Evolutionary conservation across 352 stramenopile species (phyloP).

Genomic region (Phytophthora podocarpi): DNA sequence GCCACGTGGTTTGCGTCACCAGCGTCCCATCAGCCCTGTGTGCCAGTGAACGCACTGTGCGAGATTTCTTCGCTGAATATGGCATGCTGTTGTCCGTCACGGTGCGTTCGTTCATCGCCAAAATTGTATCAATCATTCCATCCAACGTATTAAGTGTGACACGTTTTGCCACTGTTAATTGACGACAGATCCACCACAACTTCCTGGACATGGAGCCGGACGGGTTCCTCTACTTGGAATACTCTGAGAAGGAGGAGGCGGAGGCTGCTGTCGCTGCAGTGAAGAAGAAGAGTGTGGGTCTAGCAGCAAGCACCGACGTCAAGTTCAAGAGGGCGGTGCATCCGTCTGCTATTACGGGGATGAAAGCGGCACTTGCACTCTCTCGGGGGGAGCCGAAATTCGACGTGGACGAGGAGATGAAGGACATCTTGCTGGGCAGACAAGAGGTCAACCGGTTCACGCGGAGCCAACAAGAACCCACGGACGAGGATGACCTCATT

Average conservation of each 20-base stretch:
- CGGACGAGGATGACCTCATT: conserved; percentile 73
- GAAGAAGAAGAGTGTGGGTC: conserved; percentile 21
- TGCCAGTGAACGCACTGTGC: conserved; percentile 50
- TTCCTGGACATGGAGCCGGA: conserved; percentile 58
- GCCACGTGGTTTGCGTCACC: conserved; percentile 56
- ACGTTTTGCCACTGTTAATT: not conserved
- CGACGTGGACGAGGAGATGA: conserved; percentile 41
- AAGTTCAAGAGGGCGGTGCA: conserved; percentile 14
- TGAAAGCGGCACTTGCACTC: conserved; percentile 55
- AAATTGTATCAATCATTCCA: not conserved
- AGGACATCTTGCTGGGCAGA: conserved; percentile 60
- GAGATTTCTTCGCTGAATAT: conserved; percentile 53
- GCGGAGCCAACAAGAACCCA: conserved; percentile 41
- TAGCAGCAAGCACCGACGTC: conserved; percentile 13
- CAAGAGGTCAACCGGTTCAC: conserved; percentile 49
- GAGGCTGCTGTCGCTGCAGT: conserved; percentile 45
- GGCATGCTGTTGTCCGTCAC: conserved; percentile 52
- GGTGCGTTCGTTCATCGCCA: conserved; percentile 30
- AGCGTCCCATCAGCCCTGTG: conserved; percentile 64
- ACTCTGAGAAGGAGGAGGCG: conserved; percentile 42
- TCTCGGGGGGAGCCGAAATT: conserved; percentile 34
- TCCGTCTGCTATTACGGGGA: conserved; percentile 30
- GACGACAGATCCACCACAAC: conserved; percentile 66
- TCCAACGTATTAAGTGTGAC: not conserved
- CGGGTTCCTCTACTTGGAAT: conserved; percentile 77